Percentiles rank a stretch among this genome's conserved stretches.
phyloP scores from a whole-genome alignment of 2,329 filamentous ascomycete genomes.

The Pseudogymnoascus sp. region DNA sequence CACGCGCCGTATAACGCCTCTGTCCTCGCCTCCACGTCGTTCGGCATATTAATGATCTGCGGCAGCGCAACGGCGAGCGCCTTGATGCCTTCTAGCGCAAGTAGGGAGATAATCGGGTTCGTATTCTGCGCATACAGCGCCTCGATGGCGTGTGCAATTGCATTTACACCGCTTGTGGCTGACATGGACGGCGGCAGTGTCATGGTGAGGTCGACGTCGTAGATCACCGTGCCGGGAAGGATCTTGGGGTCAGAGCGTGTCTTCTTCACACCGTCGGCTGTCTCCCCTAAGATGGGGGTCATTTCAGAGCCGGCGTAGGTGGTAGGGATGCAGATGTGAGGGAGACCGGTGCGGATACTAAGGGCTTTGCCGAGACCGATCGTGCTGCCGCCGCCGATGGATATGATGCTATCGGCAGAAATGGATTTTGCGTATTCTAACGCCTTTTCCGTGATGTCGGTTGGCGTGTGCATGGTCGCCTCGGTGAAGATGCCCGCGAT shows the following conservation, averaged over 20 bases:
- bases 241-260: slow-evolving; percentile 50
- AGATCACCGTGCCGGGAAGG: slow-evolving; percentile 51
- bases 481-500: slow-evolving; percentile 43
- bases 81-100: slow-evolving; percentile 48
- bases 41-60: slow-evolving; percentile 38
- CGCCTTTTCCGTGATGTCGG: slow-evolving; percentile 46
- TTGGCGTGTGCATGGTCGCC: slow-evolving; percentile 56
- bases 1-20: slow-evolving; percentile 53
- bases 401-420: slow-evolving; percentile 46
- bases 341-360: slow-evolving; percentile 41
- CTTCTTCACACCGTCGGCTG: slow-evolving; percentile 46
- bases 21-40: slow-evolving; percentile 38
- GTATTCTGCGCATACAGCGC: slow-evolving; percentile 52
- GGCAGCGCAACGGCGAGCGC: slow-evolving; percentile 46
- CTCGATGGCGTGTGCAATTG: slow-evolving; percentile 58
- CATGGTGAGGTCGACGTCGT: slow-evolving; percentile 55
- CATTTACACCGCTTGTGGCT: slow-evolving; percentile 53
- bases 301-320: slow-evolving; percentile 56
- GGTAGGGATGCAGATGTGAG: slow-evolving; percentile 51
- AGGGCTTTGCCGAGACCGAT: slow-evolving; percentile 54
- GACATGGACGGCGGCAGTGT: slow-evolving; percentile 44
- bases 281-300: slow-evolving; percentile 57
- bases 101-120: slow-evolving; percentile 51
- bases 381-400: slow-evolving; percentile 54
- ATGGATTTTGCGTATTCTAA: slow-evolving; percentile 36